Evolutionary conservation across 2,329 filamentous ascomycete genomes (phyloP).

Genomic region (Clonostachys rhizophaga): DNA sequence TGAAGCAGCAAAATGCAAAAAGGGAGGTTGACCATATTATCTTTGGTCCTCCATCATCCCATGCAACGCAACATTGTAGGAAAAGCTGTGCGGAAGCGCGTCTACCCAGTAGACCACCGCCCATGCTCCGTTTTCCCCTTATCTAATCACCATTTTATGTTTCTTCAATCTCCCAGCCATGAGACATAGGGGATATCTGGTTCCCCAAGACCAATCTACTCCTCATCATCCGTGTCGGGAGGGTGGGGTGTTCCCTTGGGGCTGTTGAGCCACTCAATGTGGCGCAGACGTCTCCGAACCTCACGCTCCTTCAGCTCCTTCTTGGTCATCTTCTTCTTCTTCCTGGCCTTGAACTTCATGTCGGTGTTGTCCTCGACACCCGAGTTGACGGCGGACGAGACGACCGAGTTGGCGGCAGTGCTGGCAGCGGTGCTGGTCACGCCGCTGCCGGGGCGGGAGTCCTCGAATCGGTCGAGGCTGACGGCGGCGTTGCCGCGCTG

Average conservation of each 20-base stretch:
- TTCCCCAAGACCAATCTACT: conserved; percentile 6
- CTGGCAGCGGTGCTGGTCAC: conserved; percentile 55
- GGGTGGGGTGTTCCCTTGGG: conserved; percentile 81
- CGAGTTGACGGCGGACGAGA: conserved; percentile 62
- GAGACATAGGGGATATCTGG: background rate
- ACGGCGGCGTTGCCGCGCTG: conserved; percentile 76
- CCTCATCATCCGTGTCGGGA: conserved; percentile 74
- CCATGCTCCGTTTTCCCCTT: too few species aligned
- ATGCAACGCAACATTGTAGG: conserved; percentile 53
- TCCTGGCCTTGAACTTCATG: conserved; percentile 83
- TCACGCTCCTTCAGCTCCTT: conserved; percentile 94
- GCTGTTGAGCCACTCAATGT: conserved; percentile 80
- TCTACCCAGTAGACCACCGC: too few species aligned
- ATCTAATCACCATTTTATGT: too few species aligned
- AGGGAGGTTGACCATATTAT: conserved; percentile 76
- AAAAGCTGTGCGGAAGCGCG: too few species aligned
- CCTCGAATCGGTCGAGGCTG: conserved; percentile 80
- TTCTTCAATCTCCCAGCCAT: too few species aligned
- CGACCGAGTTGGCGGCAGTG: conserved; percentile 50
- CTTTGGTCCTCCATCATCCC: conserved; percentile 87
- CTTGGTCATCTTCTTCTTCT: conserved; percentile 99
- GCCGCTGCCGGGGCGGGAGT: conserved; percentile 60
- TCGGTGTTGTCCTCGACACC: conserved; percentile 75
- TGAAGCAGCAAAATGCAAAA: too few species aligned
- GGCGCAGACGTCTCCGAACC: conserved; percentile 77